Evolutionary conservation across 2,329 filamentous ascomycete genomes (phyloP).

Genomic region (Calonectria fujianensis): DNA sequence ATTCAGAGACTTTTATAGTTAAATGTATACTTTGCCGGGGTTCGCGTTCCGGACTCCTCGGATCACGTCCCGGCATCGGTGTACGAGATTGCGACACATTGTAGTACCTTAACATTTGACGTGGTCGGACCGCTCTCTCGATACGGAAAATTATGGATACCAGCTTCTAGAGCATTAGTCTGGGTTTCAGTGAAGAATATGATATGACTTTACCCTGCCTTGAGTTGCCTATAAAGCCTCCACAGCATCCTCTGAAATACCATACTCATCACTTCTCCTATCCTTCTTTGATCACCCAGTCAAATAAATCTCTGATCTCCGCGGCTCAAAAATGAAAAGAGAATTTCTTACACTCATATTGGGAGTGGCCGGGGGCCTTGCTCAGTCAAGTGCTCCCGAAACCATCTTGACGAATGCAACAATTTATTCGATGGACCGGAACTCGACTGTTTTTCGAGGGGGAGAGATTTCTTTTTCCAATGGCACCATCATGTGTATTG

Average conservation of each 20-base stretch:
- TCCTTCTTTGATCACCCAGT: neutral
- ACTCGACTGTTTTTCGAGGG: neutral
- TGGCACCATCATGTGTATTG: neutral
- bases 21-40: neutral
- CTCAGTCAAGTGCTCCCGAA: neutral
- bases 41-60: no score
- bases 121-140: neutral
- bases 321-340: neutral
- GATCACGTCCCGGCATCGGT: no score
- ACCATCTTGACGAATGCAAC: constrained; percentile 18
- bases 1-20: neutral
- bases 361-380: neutral
- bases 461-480: constrained; percentile 16
- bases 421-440: constrained; percentile 9
- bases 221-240: neutral
- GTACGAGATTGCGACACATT: no score
- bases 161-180: neutral
- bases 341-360: neutral
- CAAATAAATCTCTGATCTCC: neutral
- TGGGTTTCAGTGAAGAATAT: neutral
- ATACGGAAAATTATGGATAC: neutral
- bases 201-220: no score
- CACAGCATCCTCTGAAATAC: neutral
- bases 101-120: no score
- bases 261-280: neutral